Evolutionary conservation across 2,329 filamentous ascomycete species (phyloP), one percentile per base, ranked within the genome.

Genomic region (Xylaria sp.): DNA sequence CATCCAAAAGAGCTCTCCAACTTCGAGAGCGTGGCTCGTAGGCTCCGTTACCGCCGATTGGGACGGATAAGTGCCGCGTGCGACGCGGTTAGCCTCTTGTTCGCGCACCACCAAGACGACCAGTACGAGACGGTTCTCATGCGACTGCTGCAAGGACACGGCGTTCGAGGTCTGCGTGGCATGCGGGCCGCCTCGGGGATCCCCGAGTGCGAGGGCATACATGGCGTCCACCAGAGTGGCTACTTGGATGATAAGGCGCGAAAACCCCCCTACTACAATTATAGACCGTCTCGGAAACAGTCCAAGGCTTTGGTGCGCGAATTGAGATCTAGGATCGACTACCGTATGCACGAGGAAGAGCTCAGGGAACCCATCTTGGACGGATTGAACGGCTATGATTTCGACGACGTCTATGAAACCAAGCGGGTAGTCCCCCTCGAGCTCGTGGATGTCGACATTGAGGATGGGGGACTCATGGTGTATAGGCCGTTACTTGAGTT

Each of bases 51-150:
- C 75, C 88, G 86, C 63, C 79, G 81, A 0, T 76, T 98, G 1
- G 93, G 90, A 0, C 72, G 69, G 13, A 81, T 83, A 7, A 93
- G 90, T 72, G 75, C 75, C 15, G 4, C 4, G 73, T 77, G 1
- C 68, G 78, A 77, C 0, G 84, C 90, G 3, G 77, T 75, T 4
- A 85, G 85, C 19, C 74, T 98, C 1, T 83, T 97, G 38, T 79
- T 96, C 27, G 95, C 89, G 3, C 95, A 99, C 73, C 95, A 99
- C 73, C 81, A 85, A 64, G 93, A 97, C 71, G 95, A 99, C 71
- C 92, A 95, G 72, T 90, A 93, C 58, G 95, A 99, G 78, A 97
- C 93, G 0, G 83, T 96, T 3, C 77, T 98, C 49, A 90, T 93
- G 87, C 85, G 95, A 41, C 76, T 98, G 35, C 76, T 89, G 8